These are phyloP conservation scores for Kurtzmaniella natalensis DNA, from an alignment of 1,139 yeast genomes.

Conservation along the genomic window DNA sequence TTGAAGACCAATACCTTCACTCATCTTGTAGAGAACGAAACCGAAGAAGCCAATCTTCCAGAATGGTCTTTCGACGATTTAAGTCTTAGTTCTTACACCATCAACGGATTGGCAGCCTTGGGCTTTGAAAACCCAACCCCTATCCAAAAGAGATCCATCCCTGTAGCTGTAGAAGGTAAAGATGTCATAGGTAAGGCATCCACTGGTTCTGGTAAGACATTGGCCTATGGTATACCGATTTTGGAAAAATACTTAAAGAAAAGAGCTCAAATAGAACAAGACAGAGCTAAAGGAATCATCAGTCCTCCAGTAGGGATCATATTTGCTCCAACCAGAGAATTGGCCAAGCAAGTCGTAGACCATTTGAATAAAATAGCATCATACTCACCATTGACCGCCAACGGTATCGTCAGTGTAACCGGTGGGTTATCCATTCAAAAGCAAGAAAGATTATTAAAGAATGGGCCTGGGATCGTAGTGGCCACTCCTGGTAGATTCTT, in stretches of 20 bases:
- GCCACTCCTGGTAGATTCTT: constrained; percentile 96
- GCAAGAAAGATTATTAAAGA: constrained; percentile 72
- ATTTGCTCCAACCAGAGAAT: constrained; percentile 93
- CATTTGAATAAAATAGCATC: constrained; percentile 66
- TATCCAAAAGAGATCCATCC: constrained; percentile 76
- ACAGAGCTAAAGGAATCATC: constrained; percentile 19
- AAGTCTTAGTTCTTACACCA: constrained; percentile 47
- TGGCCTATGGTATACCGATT: constrained; percentile 95
- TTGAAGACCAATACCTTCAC: constrained; percentile 14
- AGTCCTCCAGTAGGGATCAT: constrained; percentile 67
- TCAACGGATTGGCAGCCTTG: constrained; percentile 56
- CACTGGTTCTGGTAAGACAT: constrained; percentile 96
- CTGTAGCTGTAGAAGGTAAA: constrained; percentile 63
- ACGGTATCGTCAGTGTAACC: constrained; percentile 73
- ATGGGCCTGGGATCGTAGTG: constrained; percentile 78
- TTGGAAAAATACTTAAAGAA: constrained; percentile 55
- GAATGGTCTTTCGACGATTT: constrained; percentile 45
- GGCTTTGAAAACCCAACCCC: constrained; percentile 73
- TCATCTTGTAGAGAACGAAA: constrained; percentile 25
- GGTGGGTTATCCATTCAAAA: constrained; percentile 95
- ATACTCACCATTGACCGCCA: constrained; percentile 50
- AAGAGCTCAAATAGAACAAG: constrained; percentile 17
- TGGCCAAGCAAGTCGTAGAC: constrained; percentile 88
- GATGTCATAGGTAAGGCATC: constrained; percentile 95
- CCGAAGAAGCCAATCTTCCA: constrained; percentile 45